phyloP scores from a whole-genome alignment of 805 yeast genomes.

The Metschnikowia anglica region DNA sequence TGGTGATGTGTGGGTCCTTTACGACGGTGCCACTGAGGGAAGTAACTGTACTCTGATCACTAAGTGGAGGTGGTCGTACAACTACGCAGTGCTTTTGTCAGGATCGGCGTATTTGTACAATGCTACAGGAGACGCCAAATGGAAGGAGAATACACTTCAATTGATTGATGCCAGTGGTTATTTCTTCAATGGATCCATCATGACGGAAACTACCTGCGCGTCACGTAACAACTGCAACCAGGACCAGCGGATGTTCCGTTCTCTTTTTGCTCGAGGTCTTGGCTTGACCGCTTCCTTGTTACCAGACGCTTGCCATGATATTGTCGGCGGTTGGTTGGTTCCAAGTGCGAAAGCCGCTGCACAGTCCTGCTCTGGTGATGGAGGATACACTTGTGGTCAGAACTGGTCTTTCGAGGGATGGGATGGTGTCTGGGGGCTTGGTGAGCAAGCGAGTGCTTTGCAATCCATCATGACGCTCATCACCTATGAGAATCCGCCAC shows the following conservation, averaged over 20 bases:
- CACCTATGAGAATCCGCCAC: conserved; percentile 25
- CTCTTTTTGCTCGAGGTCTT: conserved; percentile 62
- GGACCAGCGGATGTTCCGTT: conserved; percentile 74
- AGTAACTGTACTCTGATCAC: conserved; percentile 50
- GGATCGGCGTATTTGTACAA: conserved; percentile 73
- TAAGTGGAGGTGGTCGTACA: conserved; percentile 61
- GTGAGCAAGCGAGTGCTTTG: conserved; percentile 75
- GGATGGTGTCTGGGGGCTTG: conserved; percentile 71
- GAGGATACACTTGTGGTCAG: conserved; percentile 81
- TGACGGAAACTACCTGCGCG: conserved; percentile 66
- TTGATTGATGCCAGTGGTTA: conserved; percentile 36
- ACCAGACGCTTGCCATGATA: conserved; percentile 45
- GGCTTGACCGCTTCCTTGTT: conserved; percentile 57
- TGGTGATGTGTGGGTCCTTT: conserved; percentile 30
- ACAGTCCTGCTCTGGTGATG: conserved; percentile 71
- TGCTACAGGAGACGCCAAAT: conserved; percentile 48
- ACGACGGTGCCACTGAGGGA: conserved; percentile 53
- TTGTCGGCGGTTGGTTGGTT: conserved; percentile 26
- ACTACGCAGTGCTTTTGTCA: conserved; percentile 62
- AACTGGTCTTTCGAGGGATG: conserved; percentile 60
- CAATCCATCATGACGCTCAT: conserved; percentile 47
- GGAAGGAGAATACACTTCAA: conserved; percentile 42
- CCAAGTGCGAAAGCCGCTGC: conserved; percentile 69
- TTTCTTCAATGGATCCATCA: conserved; percentile 46
- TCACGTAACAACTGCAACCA: conserved; percentile 53